A percentile compares a stretch with the other conserved stretches of the same genome.
phyloP scores from a whole-genome alignment of 257 asterid genomes.

The Ilex aquifolium region DNA sequence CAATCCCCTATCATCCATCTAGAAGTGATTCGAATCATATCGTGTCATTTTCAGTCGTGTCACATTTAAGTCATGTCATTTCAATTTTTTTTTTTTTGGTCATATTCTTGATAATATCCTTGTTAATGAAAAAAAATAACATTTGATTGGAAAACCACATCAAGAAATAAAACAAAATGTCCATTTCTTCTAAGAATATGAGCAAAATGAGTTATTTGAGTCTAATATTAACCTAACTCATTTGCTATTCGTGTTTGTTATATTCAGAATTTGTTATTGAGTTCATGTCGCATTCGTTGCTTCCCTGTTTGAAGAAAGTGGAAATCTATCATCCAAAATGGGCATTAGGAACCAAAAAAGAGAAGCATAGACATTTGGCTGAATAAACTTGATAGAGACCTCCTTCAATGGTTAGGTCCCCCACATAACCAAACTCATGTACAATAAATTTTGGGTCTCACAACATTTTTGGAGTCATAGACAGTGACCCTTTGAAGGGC shows the following conservation, averaged over 20 bases:
- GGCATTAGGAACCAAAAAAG: conserved; percentile 3
- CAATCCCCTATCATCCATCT: no score
- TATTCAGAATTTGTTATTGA: no score
- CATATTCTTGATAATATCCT: no score
- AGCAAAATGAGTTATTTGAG: no score
- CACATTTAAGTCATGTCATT: no score
- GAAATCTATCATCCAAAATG: conserved; percentile 8
- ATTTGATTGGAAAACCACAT: no score
- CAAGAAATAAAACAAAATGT: background rate
- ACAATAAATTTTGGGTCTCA: conserved; percentile 9
- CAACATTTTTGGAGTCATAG: conserved; percentile 6
- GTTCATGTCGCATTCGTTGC: background rate
- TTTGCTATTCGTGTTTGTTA: no score
- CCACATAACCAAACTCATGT: conserved; percentile 5
- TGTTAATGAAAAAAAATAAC: no score
- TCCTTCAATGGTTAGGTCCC: conserved; percentile 15
- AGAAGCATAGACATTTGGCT: background rate
- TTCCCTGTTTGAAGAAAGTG: conserved; percentile 16
- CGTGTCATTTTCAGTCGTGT: no score
- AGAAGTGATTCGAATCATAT: no score
- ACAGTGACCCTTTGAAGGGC: conserved; percentile 12
- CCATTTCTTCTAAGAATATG: conserved; percentile 3
- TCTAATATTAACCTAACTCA: no score
- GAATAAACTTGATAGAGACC: conserved; percentile 11
- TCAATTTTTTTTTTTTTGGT: no score